Conservation (phyloP, 2,329 filamentous ascomycete genomes). For the Hypoxylon sp. region DNA sequence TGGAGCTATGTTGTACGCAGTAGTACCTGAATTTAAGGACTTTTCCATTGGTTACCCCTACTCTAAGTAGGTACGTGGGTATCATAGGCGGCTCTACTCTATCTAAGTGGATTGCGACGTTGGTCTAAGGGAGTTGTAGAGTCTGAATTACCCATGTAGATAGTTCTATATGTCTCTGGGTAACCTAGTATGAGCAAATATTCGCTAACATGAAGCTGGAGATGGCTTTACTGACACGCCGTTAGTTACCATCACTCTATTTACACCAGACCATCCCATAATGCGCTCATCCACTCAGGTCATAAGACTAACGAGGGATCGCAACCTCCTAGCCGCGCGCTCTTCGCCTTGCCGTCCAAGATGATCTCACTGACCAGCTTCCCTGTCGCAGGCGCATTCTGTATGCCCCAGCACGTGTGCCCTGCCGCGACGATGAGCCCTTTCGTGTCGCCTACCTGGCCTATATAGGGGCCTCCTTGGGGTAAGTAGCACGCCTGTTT, state of each 20-base stretch:
- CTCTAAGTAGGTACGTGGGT: too few relatives aligned
- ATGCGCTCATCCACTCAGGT: slow-evolving; percentile 39
- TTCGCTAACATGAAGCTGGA: background rate
- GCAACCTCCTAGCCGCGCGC: slow-evolving; percentile 68
- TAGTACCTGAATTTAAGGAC: too few relatives aligned
- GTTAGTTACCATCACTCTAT: background rate
- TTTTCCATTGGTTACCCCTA: too few relatives aligned
- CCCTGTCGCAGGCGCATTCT: slow-evolving; percentile 82
- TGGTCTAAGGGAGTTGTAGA: too few relatives aligned
- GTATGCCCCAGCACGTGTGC: slow-evolving; percentile 87
- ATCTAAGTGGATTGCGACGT: background rate
- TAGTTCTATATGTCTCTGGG: too few relatives aligned
- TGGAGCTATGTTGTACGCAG: background rate
- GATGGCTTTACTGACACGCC: background rate
- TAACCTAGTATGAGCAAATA: background rate
- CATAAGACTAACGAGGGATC: slow-evolving; percentile 66
- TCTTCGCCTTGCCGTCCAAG: slow-evolving; percentile 72
- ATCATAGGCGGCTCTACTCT: background rate
- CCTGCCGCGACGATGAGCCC: slow-evolving; percentile 79
- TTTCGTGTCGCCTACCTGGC: slow-evolving; percentile 71
- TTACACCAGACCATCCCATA: slow-evolving; percentile 25
- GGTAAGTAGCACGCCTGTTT: slow-evolving; percentile 84
- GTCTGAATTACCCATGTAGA: background rate
- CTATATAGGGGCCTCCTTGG: slow-evolving; percentile 79
- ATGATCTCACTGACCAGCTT: slow-evolving; percentile 76